A percentile compares a stretch with the other conserved stretches of the same genome.
These are phyloP conservation scores for Aurantiochytrium sp. DNA, from an alignment of 108 stramenopile species.

Conservation along the genomic window DNA sequence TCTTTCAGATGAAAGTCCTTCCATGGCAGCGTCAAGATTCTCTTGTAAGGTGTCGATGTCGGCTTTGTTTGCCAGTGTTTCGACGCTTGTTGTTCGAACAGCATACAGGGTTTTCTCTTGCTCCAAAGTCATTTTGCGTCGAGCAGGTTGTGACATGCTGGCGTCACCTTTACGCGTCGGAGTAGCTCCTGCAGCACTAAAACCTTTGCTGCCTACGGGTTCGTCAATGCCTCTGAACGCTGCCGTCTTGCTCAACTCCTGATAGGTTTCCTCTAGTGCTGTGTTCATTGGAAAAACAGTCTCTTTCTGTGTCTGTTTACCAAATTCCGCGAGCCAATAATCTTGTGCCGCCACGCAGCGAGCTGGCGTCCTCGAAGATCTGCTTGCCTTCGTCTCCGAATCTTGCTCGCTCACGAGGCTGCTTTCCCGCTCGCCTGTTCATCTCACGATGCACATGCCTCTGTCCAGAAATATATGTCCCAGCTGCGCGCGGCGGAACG, in stretches of 20 bases:
- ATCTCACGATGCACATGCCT: too few relatives aligned
- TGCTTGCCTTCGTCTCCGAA: too few relatives aligned
- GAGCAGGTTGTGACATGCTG: not conserved
- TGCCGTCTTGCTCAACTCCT: not conserved
- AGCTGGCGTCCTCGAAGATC: too few relatives aligned
- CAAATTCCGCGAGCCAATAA: not conserved
- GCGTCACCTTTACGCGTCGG: not conserved
- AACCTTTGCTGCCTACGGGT: not conserved
- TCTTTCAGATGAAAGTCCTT: not conserved
- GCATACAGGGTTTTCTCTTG: not conserved
- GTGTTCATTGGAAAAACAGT: not conserved
- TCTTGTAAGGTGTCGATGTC: not conserved
- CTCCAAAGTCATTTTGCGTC: not conserved
- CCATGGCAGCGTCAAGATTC: not conserved
- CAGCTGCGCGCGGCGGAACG: too few relatives aligned
- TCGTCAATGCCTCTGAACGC: not conserved
- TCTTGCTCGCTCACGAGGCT: too few relatives aligned
- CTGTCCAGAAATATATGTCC: too few relatives aligned
- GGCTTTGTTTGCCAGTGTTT: not conserved
- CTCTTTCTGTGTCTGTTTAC: not conserved
- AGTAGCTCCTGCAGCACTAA: not conserved
- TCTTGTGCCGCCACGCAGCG: not conserved
- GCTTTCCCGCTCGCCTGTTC: too few relatives aligned
- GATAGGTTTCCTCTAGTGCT: not conserved
- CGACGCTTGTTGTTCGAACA: not conserved